Evolutionary conservation across 2,329 filamentous ascomycete genomes (phyloP), one percentile per base, ranked within the genome.

Genomic region (Ceratocystis eucalypticola): DNA sequence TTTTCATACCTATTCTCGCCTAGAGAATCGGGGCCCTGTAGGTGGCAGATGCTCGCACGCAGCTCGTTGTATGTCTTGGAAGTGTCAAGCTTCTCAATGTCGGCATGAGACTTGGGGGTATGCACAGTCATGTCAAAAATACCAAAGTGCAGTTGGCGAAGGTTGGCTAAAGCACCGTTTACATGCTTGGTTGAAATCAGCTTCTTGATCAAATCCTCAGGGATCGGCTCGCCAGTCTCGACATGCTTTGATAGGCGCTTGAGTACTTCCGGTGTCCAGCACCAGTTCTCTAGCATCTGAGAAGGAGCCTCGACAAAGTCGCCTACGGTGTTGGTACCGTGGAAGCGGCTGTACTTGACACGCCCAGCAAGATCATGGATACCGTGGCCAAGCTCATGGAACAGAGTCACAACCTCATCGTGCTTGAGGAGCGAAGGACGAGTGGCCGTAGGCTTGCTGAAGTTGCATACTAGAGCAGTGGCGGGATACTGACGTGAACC

Each of bases 111-210:
- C 70, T 80, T 78, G 6, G 88, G 86, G 33, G 85, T 83, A 75
- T 94, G 89, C 2, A 93, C 81, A 0, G 84, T 84, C 89, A 94
- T 93, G 74, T 94, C 89, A 71, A 89, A 93, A 68, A 89, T 87
- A 48, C 88, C 89, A 72, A 91, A 91, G 74, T 91, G 85, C 53
- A 94, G 78, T 75, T 93, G 89, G 50, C 87, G 81, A 33, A 93
- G 80, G 72, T 91, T 92, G 76, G 88, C 88, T 4, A 91, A 81
- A 0, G 88, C 88, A 68, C 86, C 88, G 74, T 93, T 93, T 73
- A 93, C 86, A 71, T 91, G 87, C 76, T 91, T 90, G 15, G 88
- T 91, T 62, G 80, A 81, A 72, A 94, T 85, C 68, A 91, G 81
- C 74, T 85, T 88, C 71, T 86, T 79, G 67, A 92, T 86, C 20